phyloP scores from a whole-genome alignment of 352 stramenopile genomes.

The Phytophthora meadii region DNA sequence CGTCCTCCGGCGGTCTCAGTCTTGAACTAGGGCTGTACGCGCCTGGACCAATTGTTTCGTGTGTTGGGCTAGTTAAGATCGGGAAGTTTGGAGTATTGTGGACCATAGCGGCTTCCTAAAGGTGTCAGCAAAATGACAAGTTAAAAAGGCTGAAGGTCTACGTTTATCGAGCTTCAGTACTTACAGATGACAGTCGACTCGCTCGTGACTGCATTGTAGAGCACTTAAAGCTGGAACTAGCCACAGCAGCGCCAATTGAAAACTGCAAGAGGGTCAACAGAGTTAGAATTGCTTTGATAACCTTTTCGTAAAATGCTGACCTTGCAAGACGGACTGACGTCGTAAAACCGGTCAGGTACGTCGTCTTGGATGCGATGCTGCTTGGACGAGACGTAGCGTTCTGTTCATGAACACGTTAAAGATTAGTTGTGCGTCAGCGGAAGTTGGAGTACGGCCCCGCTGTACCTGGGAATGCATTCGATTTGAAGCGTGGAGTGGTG shows the following conservation, averaged over 20 bases:
- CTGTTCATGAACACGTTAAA: constrained; percentile 24
- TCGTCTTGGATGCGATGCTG: constrained; percentile 62
- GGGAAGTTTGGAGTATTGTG: constrained; percentile 77
- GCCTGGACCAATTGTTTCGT: constrained; percentile 58
- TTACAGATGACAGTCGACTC: constrained; percentile 62
- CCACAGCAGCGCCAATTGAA: constrained; percentile 65
- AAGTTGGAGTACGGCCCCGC: background rate
- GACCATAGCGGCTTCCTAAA: constrained; percentile 70
- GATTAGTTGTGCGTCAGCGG: no score
- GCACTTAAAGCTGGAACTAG: constrained; percentile 73
- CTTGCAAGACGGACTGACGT: constrained; percentile 73
- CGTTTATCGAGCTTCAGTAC: constrained; percentile 1
- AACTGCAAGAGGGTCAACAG: constrained; percentile 36
- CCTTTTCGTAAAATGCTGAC: constrained; percentile 15
- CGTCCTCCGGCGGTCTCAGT: constrained; percentile 43
- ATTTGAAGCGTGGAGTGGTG: constrained; percentile 76
- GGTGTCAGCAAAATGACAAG: background rate
- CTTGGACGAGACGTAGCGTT: constrained; percentile 76
- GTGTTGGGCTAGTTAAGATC: constrained; percentile 61
- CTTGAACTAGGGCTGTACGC: constrained; percentile 47
- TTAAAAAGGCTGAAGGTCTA: constrained; percentile 1
- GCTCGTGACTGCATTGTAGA: constrained; percentile 67
- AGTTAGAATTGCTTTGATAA: no score
- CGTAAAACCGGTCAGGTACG: constrained; percentile 73
- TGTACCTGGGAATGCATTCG: constrained; percentile 64